Conservation (phyloP, 2,329 filamentous ascomycete species). For the Claviceps spartinae region DNA sequence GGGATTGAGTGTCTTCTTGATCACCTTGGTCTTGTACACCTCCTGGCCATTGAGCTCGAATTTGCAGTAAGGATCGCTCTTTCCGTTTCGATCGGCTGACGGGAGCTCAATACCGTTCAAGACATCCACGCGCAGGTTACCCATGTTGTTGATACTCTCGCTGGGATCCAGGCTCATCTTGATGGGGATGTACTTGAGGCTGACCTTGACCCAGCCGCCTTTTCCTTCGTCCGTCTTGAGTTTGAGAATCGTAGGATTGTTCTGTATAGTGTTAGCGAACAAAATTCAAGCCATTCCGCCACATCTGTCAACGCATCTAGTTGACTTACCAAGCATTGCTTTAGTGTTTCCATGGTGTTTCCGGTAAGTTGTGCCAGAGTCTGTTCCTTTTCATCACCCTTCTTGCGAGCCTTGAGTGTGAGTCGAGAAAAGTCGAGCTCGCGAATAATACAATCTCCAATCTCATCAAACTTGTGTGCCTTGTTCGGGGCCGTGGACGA, state of each 20-base stretch:
- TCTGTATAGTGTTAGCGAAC: conserved; percentile 31
- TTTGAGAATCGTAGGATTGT: conserved; percentile 74
- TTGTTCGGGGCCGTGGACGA: conserved; percentile 62
- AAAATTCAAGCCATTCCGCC: no score
- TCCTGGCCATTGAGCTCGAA: conserved; percentile 83
- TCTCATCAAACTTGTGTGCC: conserved; percentile 70
- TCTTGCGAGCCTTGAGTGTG: conserved; percentile 74
- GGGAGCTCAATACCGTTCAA: conserved; percentile 80
- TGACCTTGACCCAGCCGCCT: conserved; percentile 71
- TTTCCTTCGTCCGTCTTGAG: conserved; percentile 67
- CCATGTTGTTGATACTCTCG: conserved; percentile 99
- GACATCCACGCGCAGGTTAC: conserved; percentile 83
- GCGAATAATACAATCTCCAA: conserved; percentile 88
- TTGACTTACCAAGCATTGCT: conserved; percentile 63
- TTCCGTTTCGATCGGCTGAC: conserved; percentile 87
- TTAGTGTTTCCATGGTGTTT: conserved; percentile 74
- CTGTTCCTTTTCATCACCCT: conserved; percentile 62
- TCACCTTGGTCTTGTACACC: conserved; percentile 85
- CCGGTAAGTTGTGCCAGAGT: conserved; percentile 73
- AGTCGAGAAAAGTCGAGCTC: conserved; percentile 95
- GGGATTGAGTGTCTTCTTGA: conserved; percentile 93
- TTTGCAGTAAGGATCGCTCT: conserved; percentile 92
- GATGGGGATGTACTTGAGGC: conserved; percentile 86
- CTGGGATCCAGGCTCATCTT: conserved; percentile 87
- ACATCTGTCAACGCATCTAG: background rate